Evolutionary conservation across 805 yeast species (phyloP), one percentile per base, ranked within the genome.

Genomic region (Torulaspora maleeae): DNA sequence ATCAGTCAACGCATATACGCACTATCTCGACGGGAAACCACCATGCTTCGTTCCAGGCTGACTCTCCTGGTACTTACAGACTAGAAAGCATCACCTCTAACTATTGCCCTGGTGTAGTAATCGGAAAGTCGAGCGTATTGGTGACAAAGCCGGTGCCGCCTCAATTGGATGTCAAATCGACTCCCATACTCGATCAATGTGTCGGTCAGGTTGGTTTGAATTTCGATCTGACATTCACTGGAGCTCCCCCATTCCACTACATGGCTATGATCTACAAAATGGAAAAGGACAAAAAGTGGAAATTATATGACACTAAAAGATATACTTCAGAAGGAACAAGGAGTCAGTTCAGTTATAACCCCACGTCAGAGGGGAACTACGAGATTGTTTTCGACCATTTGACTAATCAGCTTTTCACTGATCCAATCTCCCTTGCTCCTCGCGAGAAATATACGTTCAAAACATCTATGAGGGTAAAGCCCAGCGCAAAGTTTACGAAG

Each of bases 121-220:
- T 68, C 34, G 87, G 82, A n/a, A 69, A 77, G 9, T 73, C 80
- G 1, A 62, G 70, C 1, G 70, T 84, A 9, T 59, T 69, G 13
- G 73, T 87, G 1, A 79, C 88, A 1, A 67, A 69, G 27, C 83
- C 85, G 4, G 75, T 80, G 3, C 74, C 75, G 28, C 83, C 85
- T 8, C 58, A 68, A 17, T 49, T 80, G 19, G 52, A 61, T 3
- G 73, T 77, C 12, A 60, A 55, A 22, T 64, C 74, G 2, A 61
- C 63, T 8, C 69, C 91, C 2, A 79, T 91, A 2, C 71, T 79
- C 20, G 98, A 91, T 57, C 78, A 83, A 39, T 93, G 99, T 69
- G 85, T 93, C 25, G 99, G 99, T 0, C 87, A 89, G 36, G 82
- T 88, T 7, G 99, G 97, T 0, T 79, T 89, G 48, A 72, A 75